Base-by-base conservation (phyloP, 345 rosid species). In the Syzygium oleosum region DNA sequence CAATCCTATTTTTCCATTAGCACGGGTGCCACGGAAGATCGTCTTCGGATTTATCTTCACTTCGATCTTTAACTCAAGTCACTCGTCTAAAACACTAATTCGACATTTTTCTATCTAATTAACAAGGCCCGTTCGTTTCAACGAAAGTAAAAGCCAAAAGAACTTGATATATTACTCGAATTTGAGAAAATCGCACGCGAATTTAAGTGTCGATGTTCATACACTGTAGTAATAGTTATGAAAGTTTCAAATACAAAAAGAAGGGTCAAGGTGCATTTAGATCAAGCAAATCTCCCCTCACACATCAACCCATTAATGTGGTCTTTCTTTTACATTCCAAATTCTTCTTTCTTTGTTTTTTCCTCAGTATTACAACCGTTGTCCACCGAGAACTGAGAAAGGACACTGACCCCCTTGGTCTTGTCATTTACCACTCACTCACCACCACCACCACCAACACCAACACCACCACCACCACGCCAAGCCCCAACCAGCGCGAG, bases 381-480 rank as follows among this genome's bases (percentile, higher is more conserved):
- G 88, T 88, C 90, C 91, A 89, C 88, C 88, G 87, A 85, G 87
- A 89, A 87, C 88, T 85, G 91, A 89, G 92, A 91, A 91, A 92
- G 86, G 88, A 85, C 89, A 90, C 90, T 91, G 93, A 84, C 90
- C 92, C 86, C 63, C 46, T 43, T 12, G 88, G 93, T 92, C 92
- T 93, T 94, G 97, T 94, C 98, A 91, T 92, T 84, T 94, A 92
- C 94, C 94, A 92, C 93, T 90, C 84, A 41, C 61, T 38, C 27
- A 17, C 4, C 55, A 55, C 25, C 59, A 54, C 58, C 53, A 52
- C 53, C 17, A 53, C 4, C 55, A 55, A 11, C 59, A 54, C 58
- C 53, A 52, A 17, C 17, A 53, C 53, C 17, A 53, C 9, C 52
- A 19, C 23, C 46, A 73, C 83, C 27, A 73, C 83, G 83, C 83